Evolutionary conservation across 140 eudicot species (phyloP).

Genomic region (Erigeron philadelphicus): DNA sequence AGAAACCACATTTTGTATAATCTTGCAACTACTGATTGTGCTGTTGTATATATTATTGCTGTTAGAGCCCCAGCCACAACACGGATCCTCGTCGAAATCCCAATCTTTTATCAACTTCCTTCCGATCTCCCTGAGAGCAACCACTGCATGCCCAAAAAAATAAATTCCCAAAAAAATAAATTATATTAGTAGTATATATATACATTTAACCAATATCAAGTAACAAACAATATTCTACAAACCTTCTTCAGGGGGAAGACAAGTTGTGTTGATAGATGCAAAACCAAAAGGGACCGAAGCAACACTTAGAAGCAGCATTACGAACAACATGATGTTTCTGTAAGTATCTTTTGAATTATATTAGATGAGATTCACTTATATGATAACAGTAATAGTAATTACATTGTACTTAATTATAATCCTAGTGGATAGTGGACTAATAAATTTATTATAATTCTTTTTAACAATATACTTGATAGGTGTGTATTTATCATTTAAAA

Average conservation of each 20-base stretch:
- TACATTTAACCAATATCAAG: no score
- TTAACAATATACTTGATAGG: no score
- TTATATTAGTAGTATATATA: no score
- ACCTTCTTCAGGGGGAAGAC: slow-evolving; percentile 23
- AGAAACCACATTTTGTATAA: no score
- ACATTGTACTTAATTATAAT: no score
- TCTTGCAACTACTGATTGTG: no score
- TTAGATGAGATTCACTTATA: not conserved
- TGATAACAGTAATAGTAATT: not conserved
- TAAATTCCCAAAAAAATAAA: no score
- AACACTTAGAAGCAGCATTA: not conserved
- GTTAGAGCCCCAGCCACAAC: slow-evolving; percentile 13
- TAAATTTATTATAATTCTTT: no score
- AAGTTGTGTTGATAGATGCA: slow-evolving; percentile 25
- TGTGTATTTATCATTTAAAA: no score
- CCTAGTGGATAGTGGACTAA: no score
- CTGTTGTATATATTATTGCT: no score
- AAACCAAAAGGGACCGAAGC: slow-evolving; percentile 24
- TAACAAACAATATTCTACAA: not conserved
- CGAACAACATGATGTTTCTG: slow-evolving; percentile 5
- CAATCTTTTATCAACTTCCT: slow-evolving; percentile 23
- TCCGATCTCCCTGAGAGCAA: slow-evolving; percentile 26
- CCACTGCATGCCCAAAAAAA: slow-evolving; percentile 13
- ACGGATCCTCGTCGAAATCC: slow-evolving; percentile 27
- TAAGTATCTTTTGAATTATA: not conserved